These are phyloP conservation scores for Coelastrella sp. DNA, from an alignment of 139 green algal species.

Conservation along the genomic window DNA sequence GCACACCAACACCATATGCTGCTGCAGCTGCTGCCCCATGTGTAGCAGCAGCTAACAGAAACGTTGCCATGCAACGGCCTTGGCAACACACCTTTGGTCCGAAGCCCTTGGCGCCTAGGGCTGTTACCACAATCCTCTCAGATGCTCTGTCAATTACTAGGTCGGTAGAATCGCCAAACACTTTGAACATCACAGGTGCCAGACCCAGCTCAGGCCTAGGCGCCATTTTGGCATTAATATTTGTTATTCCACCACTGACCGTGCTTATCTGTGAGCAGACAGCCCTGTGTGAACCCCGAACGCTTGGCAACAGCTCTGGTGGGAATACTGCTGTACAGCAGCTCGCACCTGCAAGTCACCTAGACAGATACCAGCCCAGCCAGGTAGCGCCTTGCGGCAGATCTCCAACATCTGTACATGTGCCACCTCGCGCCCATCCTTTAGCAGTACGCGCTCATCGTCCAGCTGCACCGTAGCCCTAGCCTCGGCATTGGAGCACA, in stretches of 20 bases:
- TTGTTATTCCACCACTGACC: constrained; percentile 91
- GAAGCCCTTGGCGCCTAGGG: constrained; percentile 79
- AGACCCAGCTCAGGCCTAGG: constrained; percentile 29
- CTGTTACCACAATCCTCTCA: constrained; percentile 71
- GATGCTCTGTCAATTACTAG: constrained; percentile 81
- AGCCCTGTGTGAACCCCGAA: neutral
- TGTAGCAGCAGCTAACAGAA: neutral
- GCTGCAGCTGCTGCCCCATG: neutral
- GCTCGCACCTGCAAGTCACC: constrained; percentile 31
- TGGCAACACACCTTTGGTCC: constrained; percentile 70
- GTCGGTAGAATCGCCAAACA: constrained; percentile 94
- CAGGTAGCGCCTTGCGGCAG: constrained; percentile 1
- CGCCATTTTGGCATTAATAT: constrained; percentile 80
- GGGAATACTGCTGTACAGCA: neutral
- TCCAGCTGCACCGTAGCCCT: neutral
- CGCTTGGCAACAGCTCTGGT: too few species aligned
- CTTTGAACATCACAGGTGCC: constrained; percentile 78
- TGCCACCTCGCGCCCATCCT: neutral
- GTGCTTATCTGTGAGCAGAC: constrained; percentile 59
- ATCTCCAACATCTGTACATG: neutral
- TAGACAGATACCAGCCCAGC: neutral
- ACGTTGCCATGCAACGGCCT: neutral
- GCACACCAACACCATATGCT: neutral
- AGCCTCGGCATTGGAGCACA: neutral
- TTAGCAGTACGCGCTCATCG: neutral